phyloP scores from a whole-genome alignment of 2,329 filamentous ascomycete species.

The Cadophora sp. region DNA sequence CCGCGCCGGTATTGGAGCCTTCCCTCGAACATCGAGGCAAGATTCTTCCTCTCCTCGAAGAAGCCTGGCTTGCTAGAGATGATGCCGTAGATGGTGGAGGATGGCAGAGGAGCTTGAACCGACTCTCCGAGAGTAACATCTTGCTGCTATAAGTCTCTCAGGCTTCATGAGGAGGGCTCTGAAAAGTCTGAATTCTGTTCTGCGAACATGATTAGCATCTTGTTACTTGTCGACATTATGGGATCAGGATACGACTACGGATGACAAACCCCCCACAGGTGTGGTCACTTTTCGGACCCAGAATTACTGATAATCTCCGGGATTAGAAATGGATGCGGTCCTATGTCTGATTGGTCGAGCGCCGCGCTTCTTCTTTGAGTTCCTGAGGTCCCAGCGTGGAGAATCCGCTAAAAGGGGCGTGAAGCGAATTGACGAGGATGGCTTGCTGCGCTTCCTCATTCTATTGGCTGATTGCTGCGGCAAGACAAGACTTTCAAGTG shows the following conservation, averaged over 20 bases:
- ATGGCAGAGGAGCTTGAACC: slow-evolving; percentile 17
- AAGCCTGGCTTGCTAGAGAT: slow-evolving; percentile 35
- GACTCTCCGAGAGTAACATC: slow-evolving; percentile 24
- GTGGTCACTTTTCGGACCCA: background rate
- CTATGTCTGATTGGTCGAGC: slow-evolving; percentile 21
- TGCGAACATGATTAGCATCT: background rate
- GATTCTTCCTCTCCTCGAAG: slow-evolving; percentile 39
- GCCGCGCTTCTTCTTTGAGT: background rate
- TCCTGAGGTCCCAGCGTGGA: background rate
- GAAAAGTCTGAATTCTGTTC: background rate
- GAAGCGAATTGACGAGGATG: background rate
- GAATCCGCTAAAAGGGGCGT: background rate
- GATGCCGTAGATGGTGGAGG: background rate
- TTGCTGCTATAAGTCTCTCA: slow-evolving; percentile 32
- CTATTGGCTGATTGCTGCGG: slow-evolving; percentile 26
- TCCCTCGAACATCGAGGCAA: slow-evolving; percentile 38
- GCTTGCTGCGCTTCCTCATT: slow-evolving; percentile 11
- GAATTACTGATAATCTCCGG: background rate
- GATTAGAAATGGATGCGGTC: slow-evolving; percentile 9
- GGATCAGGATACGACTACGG: background rate
- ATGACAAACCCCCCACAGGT: background rate
- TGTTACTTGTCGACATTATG: background rate
- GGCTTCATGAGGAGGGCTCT: background rate
- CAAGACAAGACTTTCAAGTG: background rate
- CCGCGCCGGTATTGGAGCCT: slow-evolving; percentile 36